These are phyloP conservation scores for Ophiocordyceps polyrhachis-furcata DNA, from an alignment of 2,329 filamentous ascomycete species.

Conservation along the genomic window DNA sequence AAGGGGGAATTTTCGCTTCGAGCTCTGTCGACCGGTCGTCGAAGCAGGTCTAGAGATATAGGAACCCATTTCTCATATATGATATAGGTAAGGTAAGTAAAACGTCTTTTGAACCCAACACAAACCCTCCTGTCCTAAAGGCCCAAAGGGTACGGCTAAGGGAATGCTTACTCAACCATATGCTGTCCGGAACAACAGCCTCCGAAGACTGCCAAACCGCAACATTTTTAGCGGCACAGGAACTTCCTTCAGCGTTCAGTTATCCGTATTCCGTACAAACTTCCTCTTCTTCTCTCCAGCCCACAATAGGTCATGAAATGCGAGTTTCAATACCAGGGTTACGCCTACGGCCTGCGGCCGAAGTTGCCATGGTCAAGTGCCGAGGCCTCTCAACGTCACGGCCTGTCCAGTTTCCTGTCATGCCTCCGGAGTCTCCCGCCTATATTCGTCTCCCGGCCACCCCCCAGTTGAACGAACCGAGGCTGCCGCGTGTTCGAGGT, in stretches of 20 bases:
- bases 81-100: too few relatives aligned
- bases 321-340: too few relatives aligned
- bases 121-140: too few relatives aligned
- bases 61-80: neutral
- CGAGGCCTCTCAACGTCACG: slow-evolving; percentile 9
- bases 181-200: neutral
- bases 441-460: slow-evolving; percentile 70
- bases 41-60: neutral
- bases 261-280: too few relatives aligned
- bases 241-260: too few relatives aligned
- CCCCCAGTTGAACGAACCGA: slow-evolving; percentile 44
- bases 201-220: neutral
- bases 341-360: neutral
- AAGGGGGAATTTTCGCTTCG: neutral
- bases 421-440: slow-evolving; percentile 71
- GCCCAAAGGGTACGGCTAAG: too few relatives aligned
- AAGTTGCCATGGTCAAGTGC: slow-evolving; percentile 12
- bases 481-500: slow-evolving; percentile 42
- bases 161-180: neutral
- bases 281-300: too few relatives aligned
- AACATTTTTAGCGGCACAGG: too few relatives aligned
- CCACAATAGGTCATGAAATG: too few relatives aligned
- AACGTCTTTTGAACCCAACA: too few relatives aligned
- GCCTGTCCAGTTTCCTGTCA: slow-evolving; percentile 27
- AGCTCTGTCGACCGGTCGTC: neutral